Evolutionary conservation across 805 yeast species (phyloP), one percentile per base, ranked within the genome.

Genomic region (Candida endomychidarum): DNA sequence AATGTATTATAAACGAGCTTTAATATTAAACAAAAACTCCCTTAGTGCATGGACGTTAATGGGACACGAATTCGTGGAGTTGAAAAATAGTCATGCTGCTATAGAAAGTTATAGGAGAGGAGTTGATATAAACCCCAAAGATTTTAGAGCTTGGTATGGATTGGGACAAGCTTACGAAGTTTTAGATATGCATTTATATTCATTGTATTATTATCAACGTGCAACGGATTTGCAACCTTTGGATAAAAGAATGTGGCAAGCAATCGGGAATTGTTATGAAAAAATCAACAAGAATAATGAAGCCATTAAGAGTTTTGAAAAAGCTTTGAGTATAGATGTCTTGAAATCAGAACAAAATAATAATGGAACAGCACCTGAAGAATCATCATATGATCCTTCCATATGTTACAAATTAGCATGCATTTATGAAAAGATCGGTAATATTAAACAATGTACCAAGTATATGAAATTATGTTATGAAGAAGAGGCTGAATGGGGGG

Each of bases 1-100:
- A 45, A 80, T 84, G 80, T 89, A 88, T 62, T 93, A 90, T 56
- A 83, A 88, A 51, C 74, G 98, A 40, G 99, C 99, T 0, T 67
- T 93, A 26, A 78, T 86, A 0, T 69, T 93, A 44, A 86, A 89
- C 57, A 78, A 84, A 45, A 79, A 79, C 50, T 87, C 95, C 51
- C 67, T 89, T 14, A 79, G 88, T 47, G 97, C 98, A 0, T 93
- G 98, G 98, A 93, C 98, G 0, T 70, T 93, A 42, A 89, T 93
- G 96, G 99, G 99, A 8, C 99, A 93, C 62, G 99, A 93, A 64
- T 93, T 87, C 65, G 95, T 93, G 11, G 99, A 93, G 59, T 72
- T 93, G 52, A 90, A 91, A 56, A 93, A 93, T 63, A 84, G 96
- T 1, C 96, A 93, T 61, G 98, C 98, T 1, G 99, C 99, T 1